phyloP scores from a whole-genome alignment of 345 rosid genomes.

The Theobroma cacao region DNA sequence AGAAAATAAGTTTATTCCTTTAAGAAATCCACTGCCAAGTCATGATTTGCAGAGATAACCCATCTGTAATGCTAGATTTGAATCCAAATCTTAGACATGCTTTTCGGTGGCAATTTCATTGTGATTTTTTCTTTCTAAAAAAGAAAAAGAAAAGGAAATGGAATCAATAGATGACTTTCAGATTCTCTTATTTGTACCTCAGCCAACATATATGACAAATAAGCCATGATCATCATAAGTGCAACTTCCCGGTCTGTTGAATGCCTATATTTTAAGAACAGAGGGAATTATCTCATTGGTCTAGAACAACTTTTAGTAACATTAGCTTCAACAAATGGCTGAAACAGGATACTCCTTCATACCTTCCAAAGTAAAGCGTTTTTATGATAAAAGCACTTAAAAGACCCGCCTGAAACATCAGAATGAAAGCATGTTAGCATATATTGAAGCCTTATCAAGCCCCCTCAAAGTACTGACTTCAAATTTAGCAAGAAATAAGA shows the following conservation, averaged over 20 bases:
- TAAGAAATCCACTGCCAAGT: neutral
- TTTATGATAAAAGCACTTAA: constrained; percentile 67
- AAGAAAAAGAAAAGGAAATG: neutral
- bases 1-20: neutral
- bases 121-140: neutral
- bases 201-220: constrained; percentile 62
- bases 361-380: constrained; percentile 68
- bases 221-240: constrained; percentile 67
- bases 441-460: neutral
- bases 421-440: constrained; percentile 2
- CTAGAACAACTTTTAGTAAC: neutral
- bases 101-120: neutral
- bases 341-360: neutral
- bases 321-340: neutral
- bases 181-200: constrained; percentile 43
- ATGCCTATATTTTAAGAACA: constrained; percentile 41
- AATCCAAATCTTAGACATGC: neutral
- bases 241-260: constrained; percentile 74
- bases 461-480: neutral
- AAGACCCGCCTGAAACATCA: constrained; percentile 51
- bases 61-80: neutral
- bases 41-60: neutral
- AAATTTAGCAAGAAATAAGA: neutral
- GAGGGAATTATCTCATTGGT: neutral
- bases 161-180: neutral